Evolutionary conservation across 139 green algal species (phyloP).

Genomic region (Tetraselmis striata): DNA sequence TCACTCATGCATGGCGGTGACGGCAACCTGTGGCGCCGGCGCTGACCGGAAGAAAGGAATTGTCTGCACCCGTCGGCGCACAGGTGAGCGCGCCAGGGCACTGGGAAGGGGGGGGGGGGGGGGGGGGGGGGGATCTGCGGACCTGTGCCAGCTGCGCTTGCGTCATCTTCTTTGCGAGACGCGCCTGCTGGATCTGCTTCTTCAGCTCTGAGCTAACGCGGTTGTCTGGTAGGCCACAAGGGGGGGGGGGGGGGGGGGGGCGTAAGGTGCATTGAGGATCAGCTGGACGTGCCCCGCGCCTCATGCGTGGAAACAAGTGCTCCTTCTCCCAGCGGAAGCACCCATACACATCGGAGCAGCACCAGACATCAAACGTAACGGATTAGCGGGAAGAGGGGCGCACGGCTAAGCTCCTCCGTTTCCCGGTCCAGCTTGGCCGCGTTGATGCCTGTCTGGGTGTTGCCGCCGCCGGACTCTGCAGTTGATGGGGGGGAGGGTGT

Average conservation of each 20-base stretch:
- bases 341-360: not conserved
- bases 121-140: not conserved
- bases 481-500: too few species aligned
- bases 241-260: too few species aligned
- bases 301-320: slow-evolving; percentile 10
- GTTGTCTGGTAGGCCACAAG: too few species aligned
- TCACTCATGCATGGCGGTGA: too few species aligned
- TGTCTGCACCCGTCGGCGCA: too few species aligned
- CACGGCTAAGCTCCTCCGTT: slow-evolving; percentile 69
- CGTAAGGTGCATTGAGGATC: too few species aligned
- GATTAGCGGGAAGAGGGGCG: not conserved
- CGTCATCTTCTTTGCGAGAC: slow-evolving; percentile 94
- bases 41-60: not conserved
- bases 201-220: slow-evolving; percentile 89
- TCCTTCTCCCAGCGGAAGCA: not conserved
- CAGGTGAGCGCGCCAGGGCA: too few species aligned
- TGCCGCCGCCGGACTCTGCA: slow-evolving; percentile 13
- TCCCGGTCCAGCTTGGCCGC: slow-evolving; percentile 79
- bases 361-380: not conserved
- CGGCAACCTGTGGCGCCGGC: not conserved
- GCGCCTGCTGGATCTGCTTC: slow-evolving; percentile 82
- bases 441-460: slow-evolving; percentile 45
- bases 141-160: slow-evolving; percentile 87
- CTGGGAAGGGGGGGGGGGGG: not conserved
- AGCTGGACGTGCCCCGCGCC: too few species aligned